phyloP scores from a whole-genome alignment of 805 yeast species.

The Wickerhamiella nectarea region DNA sequence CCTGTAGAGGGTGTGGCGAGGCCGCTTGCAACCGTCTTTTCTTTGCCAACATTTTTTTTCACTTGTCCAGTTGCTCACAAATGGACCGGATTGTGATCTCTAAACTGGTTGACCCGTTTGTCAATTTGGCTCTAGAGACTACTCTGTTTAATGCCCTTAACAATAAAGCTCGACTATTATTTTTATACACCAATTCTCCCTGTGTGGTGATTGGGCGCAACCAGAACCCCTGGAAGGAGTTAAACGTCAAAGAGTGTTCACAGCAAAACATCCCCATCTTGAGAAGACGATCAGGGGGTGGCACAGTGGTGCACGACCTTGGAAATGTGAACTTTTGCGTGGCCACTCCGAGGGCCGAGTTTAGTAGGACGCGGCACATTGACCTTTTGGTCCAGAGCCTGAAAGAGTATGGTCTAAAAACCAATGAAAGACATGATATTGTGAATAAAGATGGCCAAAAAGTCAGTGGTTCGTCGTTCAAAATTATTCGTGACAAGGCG shows the following conservation, averaged over 20 bases:
- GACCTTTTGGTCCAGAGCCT: slow-evolving; percentile 33
- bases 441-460: slow-evolving; percentile 37
- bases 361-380: slow-evolving; percentile 43
- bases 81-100: slow-evolving; percentile 47
- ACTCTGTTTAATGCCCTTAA: slow-evolving; percentile 40
- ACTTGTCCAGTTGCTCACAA: background rate
- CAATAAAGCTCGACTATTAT: slow-evolving; percentile 36
- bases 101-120: slow-evolving; percentile 46
- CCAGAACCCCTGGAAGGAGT: slow-evolving; percentile 89
- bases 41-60: background rate
- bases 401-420: slow-evolving; percentile 27
- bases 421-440: slow-evolving; percentile 75
- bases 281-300: slow-evolving; percentile 85
- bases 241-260: slow-evolving; percentile 44
- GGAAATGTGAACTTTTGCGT: slow-evolving; percentile 83
- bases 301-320: slow-evolving; percentile 86
- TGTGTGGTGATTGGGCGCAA: slow-evolving; percentile 94
- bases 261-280: slow-evolving; percentile 47
- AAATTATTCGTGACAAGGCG: slow-evolving; percentile 64
- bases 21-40: background rate
- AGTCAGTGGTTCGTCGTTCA: slow-evolving; percentile 88
- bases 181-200: slow-evolving; percentile 64
- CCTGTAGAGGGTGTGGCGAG: slow-evolving; percentile 53
- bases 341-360: slow-evolving; percentile 53
- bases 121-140: slow-evolving; percentile 73